Conservation (phyloP, 345 rosid genomes). For the Boechera retrofracta region DNA sequence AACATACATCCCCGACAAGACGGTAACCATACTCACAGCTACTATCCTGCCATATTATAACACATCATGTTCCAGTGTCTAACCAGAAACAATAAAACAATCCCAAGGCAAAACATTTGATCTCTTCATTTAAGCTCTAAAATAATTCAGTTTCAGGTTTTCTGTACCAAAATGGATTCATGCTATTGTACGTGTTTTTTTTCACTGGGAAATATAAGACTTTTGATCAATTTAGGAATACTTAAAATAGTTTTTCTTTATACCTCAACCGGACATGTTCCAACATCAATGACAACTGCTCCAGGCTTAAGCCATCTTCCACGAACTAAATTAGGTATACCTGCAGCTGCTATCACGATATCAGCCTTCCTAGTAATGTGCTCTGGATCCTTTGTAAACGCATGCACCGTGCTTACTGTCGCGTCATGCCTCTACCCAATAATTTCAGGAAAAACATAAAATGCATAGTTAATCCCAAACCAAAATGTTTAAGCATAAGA, state of each 20-base stretch:
- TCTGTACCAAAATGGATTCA: not conserved
- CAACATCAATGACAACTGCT: conserved; percentile 87
- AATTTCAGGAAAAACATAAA: conserved; percentile 35
- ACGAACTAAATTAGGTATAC: conserved; percentile 83
- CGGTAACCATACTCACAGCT: conserved; percentile 74
- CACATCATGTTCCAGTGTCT: conserved; percentile 23
- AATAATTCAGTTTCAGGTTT: not conserved
- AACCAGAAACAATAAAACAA: not conserved
- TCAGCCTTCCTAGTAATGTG: conserved; percentile 73
- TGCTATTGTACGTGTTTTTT: not conserved
- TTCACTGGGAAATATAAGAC: not conserved
- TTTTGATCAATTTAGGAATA: not conserved
- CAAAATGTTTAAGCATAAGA: not conserved
- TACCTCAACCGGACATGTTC: conserved; percentile 86
- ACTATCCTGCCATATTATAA: conserved; percentile 61
- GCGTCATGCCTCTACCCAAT: conserved; percentile 86
- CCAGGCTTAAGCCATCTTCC: conserved; percentile 88
- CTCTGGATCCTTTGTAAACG: conserved; percentile 71
- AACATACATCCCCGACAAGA: conserved; percentile 84
- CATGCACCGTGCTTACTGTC: conserved; percentile 80
- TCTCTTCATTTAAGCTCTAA: conserved; percentile 20
- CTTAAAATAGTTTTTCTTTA: not conserved
- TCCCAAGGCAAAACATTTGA: not conserved
- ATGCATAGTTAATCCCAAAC: conserved; percentile 22
- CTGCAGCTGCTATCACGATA: conserved; percentile 80